phyloP scores from a whole-genome alignment of 768 basidiomycete genomes.

The Kwoniella dendrophila region DNA sequence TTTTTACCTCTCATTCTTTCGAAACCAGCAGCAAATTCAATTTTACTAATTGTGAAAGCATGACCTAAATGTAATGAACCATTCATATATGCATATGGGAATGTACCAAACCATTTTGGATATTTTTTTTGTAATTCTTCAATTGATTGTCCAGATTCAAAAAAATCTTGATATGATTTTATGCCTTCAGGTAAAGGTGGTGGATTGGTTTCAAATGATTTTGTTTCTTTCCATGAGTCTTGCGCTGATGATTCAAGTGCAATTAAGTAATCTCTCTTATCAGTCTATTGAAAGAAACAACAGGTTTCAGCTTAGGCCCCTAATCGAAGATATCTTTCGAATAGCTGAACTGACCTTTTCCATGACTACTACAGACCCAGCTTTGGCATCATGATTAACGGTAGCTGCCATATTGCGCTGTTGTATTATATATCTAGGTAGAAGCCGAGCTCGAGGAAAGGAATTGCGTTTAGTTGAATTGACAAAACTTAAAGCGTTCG shows the following conservation, averaged over 20 bases:
- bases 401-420: conserved; percentile 44
- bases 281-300: conserved; percentile 65
- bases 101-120: conserved; percentile 98
- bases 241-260: conserved; percentile 84
- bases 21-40: conserved; percentile 94
- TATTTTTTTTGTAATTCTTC: conserved; percentile 70
- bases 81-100: conserved; percentile 98
- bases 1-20: conserved; percentile 93
- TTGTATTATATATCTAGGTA: neutral
- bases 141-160: conserved; percentile 63
- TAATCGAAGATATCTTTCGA: neutral
- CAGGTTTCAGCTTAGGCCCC: neutral
- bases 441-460: neutral
- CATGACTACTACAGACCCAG: conserved; percentile 51
- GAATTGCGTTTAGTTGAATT: neutral
- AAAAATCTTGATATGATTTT: conserved; percentile 56
- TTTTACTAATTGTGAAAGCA: conserved; percentile 96
- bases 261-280: conserved; percentile 85
- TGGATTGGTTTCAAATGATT: conserved; percentile 80
- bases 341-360: conserved; percentile 49
- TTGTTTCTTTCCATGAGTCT: conserved; percentile 72
- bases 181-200: conserved; percentile 66
- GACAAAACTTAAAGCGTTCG: conserved; percentile 12
- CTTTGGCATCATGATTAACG: conserved; percentile 36
- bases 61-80: conserved; percentile 95